Evolutionary conservation across 208 protist genomes (phyloP), one percentile per base, ranked within the genome.

Genomic region (Phytomonas sp.): DNA sequence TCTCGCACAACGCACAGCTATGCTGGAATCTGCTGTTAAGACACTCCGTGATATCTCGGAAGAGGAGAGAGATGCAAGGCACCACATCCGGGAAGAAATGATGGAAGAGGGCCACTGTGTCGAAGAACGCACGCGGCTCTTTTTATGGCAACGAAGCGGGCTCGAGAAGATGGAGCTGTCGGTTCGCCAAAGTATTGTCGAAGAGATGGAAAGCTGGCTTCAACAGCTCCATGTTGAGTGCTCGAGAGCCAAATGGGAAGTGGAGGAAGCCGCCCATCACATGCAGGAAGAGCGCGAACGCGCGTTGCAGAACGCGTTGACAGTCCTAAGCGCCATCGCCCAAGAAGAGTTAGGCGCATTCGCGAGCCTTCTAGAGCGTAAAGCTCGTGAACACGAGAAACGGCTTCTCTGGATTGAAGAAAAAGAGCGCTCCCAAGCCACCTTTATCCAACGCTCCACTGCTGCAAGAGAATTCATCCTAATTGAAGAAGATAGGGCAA

Each of bases 321-420:
- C 11, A 23, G 46, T 23, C 46, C 46, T 56, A 56, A 26, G 20
- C 46, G 46, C 46, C 46, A 56, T 56, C 6, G 46, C 6, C 46
- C 46, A 56, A 56, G 46, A 56, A 23, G 46, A 56, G 46, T 26
- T 1, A 26, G 46, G 26, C 20, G 46, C 46, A 23, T 56, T 26
- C 20, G 46, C 46, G 46, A 56, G 23, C 46, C 46, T 56, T 56
- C 46, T 56, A 56, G 46, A 56, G 46, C 46, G 46, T 56, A 56
- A 56, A 26, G 20, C 46, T 1, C 46, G 20, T 26, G 46, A 56
- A 56, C 46, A 56, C 46, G 46, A 56, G 46, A 20, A 56, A 23
- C 46, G 11, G 23, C 46, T 56, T 56, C 20, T 20, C 13, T 56
- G 46, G 46, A 20, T 56, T 23, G 46, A 56, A 56, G 46, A 56